Base-by-base conservation (phyloP, 129 eudicot species). In the Smallanthus sonchifolius region DNA sequence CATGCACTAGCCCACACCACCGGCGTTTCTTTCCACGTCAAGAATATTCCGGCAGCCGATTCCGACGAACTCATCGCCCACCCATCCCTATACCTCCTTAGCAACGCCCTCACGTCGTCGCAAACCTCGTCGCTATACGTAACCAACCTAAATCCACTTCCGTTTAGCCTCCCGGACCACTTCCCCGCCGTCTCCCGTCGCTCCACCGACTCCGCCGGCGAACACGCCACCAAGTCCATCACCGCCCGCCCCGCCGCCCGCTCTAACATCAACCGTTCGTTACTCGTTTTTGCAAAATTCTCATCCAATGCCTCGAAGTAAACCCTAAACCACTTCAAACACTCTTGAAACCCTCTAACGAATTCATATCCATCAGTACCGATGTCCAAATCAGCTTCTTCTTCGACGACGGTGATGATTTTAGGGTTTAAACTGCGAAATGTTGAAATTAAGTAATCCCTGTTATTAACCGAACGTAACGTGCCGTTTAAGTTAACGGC, bases 1-100 rank as follows among this genome's bases (percentile, higher is more conserved):
- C 99, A 95, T 77, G 97, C 97, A 81, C 97, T 88, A 9, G 99
- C 96, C 99, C 99, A 95, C 80, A 95, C 96, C 86, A 91, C 99
- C 88, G 97, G 85, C 80, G 85, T 93, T 67, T 91, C 99, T 80
- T 88, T 91, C 97, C 99, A 95, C 59, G 85, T 64, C 84, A 95
- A 79, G 86, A 86, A 95, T 68, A 95, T 85, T 75, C 99, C 99
- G 91, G 94, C 86, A 47, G 76, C 64, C 17, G 70, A 63, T 1
- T 84, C 35, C 51, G 87, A 70, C 80, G 77, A 84, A 19, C 63
- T 76, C 96, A 91, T 88, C 55, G 95, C 68, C 99, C 99, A 95
- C 28, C 99, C 99, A 30, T 91, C 99, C 70, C 81, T 91, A 39
- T 95, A 95, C 92, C 99, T 87, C 85, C 95, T 82, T 78, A 95